Base-by-base conservation (phyloP, 2,329 filamentous ascomycete genomes). In the Amauroascus verrucosus region DNA sequence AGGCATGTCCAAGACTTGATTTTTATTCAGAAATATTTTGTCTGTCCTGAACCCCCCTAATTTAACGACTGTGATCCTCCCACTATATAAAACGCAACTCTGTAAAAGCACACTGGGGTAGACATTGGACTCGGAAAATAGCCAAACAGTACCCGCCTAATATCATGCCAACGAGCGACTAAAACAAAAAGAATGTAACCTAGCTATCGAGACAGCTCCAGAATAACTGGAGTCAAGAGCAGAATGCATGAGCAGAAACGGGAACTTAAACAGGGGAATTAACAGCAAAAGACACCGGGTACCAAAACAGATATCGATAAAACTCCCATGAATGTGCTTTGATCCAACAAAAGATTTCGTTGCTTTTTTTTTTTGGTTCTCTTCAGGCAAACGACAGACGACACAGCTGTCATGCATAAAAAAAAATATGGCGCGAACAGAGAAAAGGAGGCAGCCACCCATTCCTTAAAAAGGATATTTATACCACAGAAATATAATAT, bases 291-390 rank as follows among this genome's bases (percentile, higher is more conserved):
- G 14, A 28, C 26, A 45, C 22, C 30, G 40, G 6, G 35, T 45
- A 52, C 40, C 30, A 16, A 51, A 45, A 44, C 11, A 41, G 7
- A 20, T 20, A 46, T 40, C 30, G 40, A 26, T 20, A 53, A 41
- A n/a, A 53, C 51, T 48, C 32, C 43, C 33, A 48, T 41, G n/a
- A 40, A 16, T 44, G 37, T 53, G 37, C 35, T 41, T 35, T 28
- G 18, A 32, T 41, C 33, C 51, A 41, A 43, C 51, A 52, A 46
- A n/a, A 45, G n/a, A 30, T 38, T 40, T 52, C 26, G 51, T 43
- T 53, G 35, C 51, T 48, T 53, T 53, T 53, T 48, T 38, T 38
- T 53, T 53, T 48, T 38, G 16, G 16, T 41, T 41, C 38, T 44
- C 40, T 28, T 40, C n/a, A 26, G 35, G 16, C 30, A 45, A 45